Percentiles rank a stretch among this genome's conserved stretches.
Evolutionary conservation across 176 grass and related monocot species (phyloP).

Genomic region (Avena insularis): DNA sequence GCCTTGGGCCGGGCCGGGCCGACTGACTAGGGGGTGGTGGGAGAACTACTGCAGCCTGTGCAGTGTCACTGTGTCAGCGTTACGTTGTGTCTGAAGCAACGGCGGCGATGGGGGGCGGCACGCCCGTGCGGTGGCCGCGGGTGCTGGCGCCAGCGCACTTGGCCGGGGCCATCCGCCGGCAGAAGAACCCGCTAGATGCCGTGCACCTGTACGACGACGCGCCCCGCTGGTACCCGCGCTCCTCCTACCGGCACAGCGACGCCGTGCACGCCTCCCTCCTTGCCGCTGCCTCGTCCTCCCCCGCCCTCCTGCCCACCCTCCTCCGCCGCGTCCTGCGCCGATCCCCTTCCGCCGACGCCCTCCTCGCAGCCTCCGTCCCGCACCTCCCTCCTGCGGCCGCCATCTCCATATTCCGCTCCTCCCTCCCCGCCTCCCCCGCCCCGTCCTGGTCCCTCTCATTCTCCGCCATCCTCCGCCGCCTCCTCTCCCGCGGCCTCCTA

Average conservation of each 20-base stretch:
- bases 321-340: conserved; percentile 54
- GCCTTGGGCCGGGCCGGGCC: not conserved
- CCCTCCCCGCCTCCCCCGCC: conserved; percentile 55
- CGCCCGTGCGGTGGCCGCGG: conserved; percentile 72
- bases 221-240: conserved; percentile 53
- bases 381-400: conserved; percentile 39
- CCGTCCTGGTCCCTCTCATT: conserved; percentile 79
- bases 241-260: conserved; percentile 73
- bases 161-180: conserved; percentile 64
- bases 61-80: not conserved
- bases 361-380: conserved; percentile 59
- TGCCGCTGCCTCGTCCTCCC: conserved; percentile 40
- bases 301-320: conserved; percentile 42
- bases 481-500: conserved; percentile 46
- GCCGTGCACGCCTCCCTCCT: conserved; percentile 55
- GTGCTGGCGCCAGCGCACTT: conserved; percentile 72
- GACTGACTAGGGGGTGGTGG: not conserved
- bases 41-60: not conserved
- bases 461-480: conserved; percentile 64
- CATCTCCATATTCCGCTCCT: conserved; percentile 50
- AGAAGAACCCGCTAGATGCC: conserved; percentile 65
- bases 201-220: conserved; percentile 58
- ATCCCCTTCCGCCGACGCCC: conserved; percentile 54
- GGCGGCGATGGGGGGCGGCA: conserved; percentile 33
- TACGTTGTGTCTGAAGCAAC: not conserved